Percentiles rank a stretch among this genome's conserved stretches.
Evolutionary conservation across 345 rosid genomes (phyloP).

Genomic region (Arabidopsis arenosa): DNA sequence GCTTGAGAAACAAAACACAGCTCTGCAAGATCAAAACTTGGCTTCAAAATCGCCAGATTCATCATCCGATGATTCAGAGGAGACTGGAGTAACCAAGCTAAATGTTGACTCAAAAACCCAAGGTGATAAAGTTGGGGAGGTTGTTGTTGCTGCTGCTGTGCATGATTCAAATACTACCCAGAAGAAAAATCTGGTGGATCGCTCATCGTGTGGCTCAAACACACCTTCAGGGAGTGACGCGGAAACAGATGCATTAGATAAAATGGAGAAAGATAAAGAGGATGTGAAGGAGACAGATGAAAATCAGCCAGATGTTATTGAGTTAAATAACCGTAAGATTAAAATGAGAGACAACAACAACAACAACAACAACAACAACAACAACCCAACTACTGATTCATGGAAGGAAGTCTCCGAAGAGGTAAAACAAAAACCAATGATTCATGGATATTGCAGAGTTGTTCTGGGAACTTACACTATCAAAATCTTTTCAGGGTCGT

Average conservation of each 20-base stretch:
- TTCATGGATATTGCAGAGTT: slow-evolving; percentile 5
- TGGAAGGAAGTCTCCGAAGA: slow-evolving; percentile 95
- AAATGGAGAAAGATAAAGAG: slow-evolving; percentile 52
- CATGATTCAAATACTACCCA: slow-evolving; percentile 57
- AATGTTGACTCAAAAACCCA: slow-evolving; percentile 46
- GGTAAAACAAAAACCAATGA: slow-evolving; percentile 50
- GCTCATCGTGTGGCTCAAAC: slow-evolving; percentile 96
- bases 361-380: slow-evolving; percentile 57
- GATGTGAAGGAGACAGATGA: slow-evolving; percentile 62
- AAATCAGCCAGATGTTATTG: slow-evolving; percentile 48
- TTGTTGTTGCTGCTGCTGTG: slow-evolving; percentile 47
- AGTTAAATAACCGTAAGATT: slow-evolving; percentile 61
- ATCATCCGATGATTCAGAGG: slow-evolving; percentile 65
- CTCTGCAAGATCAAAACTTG: slow-evolving; percentile 58
- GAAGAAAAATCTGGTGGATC: slow-evolving; percentile 71
- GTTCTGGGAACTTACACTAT: neutral
- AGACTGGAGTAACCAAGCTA: slow-evolving; percentile 56
- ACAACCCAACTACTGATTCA: slow-evolving; percentile 56
- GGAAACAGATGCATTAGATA: slow-evolving; percentile 77
- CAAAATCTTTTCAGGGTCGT: slow-evolving; percentile 61
- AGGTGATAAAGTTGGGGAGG: slow-evolving; percentile 56
- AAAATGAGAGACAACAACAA: slow-evolving; percentile 56
- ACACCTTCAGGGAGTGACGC: slow-evolving; percentile 86
- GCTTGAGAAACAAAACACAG: slow-evolving; percentile 57
- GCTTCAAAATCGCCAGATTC: slow-evolving; percentile 57